Evolutionary conservation across 768 basidiomycete species (phyloP).

Genomic region (Suillus cothurnatus): DNA sequence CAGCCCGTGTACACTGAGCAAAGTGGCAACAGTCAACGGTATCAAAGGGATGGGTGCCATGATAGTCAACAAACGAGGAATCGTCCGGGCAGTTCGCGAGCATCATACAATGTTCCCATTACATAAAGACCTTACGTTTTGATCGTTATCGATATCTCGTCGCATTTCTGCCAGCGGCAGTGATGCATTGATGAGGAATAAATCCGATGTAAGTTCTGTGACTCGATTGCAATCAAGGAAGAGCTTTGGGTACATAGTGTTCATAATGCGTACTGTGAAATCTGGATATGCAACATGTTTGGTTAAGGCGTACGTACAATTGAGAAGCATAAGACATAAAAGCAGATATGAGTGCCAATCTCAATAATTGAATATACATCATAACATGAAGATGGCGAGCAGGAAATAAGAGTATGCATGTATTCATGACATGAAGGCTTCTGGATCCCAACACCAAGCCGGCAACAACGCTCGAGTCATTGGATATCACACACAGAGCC

Average conservation of each 20-base stretch:
- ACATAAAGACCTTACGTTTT: neutral
- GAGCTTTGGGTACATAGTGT: neutral
- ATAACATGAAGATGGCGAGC: neutral
- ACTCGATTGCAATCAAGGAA: neutral
- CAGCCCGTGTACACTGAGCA: slow-evolving; percentile 69
- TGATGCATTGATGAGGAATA: neutral
- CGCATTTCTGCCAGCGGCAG: neutral
- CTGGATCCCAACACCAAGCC: neutral
- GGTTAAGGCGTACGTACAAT: neutral
- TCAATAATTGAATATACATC: neutral
- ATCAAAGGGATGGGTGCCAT: slow-evolving; percentile 35
- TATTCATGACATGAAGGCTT: neutral
- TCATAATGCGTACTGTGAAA: neutral
- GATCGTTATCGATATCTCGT: neutral
- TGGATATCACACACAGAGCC: neutral
- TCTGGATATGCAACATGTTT: neutral
- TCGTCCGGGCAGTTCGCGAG: neutral
- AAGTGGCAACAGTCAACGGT: slow-evolving; percentile 49
- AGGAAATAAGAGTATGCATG: neutral
- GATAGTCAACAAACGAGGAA: neutral
- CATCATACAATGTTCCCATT: neutral
- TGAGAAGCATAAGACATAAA: neutral
- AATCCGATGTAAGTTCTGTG: neutral
- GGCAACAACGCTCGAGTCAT: neutral
- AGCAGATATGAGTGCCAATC: neutral